Evolutionary conservation across 2,329 filamentous ascomycete genomes (phyloP).

Genomic region (Seiridium cupressi): DNA sequence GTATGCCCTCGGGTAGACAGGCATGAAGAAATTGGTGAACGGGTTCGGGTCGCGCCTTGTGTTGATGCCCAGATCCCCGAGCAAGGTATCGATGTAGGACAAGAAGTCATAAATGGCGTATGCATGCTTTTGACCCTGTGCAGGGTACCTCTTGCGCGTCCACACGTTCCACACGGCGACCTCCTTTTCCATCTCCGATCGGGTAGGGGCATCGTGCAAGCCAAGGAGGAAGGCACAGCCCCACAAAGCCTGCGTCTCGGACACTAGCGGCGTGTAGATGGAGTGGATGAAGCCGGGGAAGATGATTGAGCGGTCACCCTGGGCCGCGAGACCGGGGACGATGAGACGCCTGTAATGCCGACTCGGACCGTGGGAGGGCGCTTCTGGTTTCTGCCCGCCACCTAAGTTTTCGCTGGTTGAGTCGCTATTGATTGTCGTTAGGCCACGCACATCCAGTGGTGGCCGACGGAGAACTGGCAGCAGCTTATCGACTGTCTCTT

Average conservation of each 20-base stretch:
- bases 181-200: slow-evolving; percentile 26
- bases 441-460: neutral
- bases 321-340: slow-evolving; percentile 22
- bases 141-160: slow-evolving; percentile 29
- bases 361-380: neutral
- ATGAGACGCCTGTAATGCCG: slow-evolving; percentile 13
- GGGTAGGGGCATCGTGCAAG: slow-evolving; percentile 18
- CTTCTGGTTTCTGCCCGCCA: neutral
- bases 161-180: slow-evolving; percentile 29
- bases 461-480: slow-evolving; percentile 5
- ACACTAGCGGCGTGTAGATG: slow-evolving; percentile 23
- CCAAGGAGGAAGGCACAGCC: slow-evolving; percentile 25
- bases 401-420: neutral
- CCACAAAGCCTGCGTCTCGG: slow-evolving; percentile 30
- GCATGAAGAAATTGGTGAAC: neutral
- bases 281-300: slow-evolving; percentile 30
- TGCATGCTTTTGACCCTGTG: slow-evolving; percentile 25
- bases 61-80: neutral
- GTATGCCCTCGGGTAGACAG: neutral
- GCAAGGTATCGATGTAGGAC: slow-evolving; percentile 8
- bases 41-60: neutral
- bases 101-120: slow-evolving; percentile 31
- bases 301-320: slow-evolving; percentile 28
- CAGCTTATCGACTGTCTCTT: slow-evolving; percentile 3
- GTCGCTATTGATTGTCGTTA: neutral